phyloP scores from a whole-genome alignment of 2,329 filamentous ascomycete genomes.

The Colletotrichum somersetense region DNA sequence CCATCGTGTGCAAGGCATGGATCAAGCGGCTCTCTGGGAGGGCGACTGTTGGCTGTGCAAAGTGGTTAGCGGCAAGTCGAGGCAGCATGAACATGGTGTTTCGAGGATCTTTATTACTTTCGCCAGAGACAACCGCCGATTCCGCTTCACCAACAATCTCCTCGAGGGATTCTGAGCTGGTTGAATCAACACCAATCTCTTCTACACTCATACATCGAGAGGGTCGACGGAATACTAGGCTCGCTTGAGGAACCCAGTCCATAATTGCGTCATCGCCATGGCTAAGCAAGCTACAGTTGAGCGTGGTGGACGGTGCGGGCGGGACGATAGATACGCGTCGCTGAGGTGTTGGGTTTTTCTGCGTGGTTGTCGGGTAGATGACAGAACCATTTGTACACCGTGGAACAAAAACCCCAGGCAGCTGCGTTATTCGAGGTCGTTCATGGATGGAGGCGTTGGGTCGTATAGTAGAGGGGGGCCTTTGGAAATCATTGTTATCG shows the following conservation, averaged over 20 bases:
- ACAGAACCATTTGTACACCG: conserved; percentile 6
- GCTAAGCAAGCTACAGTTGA: conserved; percentile 35
- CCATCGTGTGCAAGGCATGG: no score
- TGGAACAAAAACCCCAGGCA: conserved; percentile 22
- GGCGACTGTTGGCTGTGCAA: neutral
- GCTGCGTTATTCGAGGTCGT: neutral
- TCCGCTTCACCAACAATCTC: neutral
- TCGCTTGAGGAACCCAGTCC: conserved; percentile 16
- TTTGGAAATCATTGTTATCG: neutral
- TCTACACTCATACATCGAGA: conserved; percentile 32
- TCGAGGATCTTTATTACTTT: neutral
- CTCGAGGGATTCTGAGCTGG: neutral
- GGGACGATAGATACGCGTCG: conserved; percentile 6
- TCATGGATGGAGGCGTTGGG: neutral
- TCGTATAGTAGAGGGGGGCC: neutral
- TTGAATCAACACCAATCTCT: neutral
- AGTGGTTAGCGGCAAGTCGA: neutral
- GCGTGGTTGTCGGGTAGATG: conserved; percentile 18
- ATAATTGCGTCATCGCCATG: conserved; percentile 1
- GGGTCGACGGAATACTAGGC: conserved; percentile 10
- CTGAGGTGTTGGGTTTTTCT: neutral
- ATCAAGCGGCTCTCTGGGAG: no score
- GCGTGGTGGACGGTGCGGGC: conserved; percentile 21
- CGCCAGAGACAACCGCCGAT: neutral
- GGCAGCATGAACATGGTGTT: neutral